These are phyloP conservation scores for Nidula microcarpa DNA, from an alignment of 768 basidiomycete species.

Conservation along the genomic window DNA sequence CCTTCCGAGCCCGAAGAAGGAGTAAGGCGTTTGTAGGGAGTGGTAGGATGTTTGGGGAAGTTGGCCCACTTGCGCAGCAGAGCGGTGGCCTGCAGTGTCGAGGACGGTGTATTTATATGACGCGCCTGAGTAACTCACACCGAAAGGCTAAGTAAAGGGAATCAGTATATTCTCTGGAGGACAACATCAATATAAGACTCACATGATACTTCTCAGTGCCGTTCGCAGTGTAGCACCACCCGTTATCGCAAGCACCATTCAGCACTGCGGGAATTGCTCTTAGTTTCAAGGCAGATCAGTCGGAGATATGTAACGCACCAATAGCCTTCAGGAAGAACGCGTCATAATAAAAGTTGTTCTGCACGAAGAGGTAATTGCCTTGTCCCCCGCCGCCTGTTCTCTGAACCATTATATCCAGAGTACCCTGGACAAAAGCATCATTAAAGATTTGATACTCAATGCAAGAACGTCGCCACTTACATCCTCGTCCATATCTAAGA, in stretches of 20 bases:
- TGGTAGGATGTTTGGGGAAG: conserved; percentile 93
- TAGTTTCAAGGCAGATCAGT: background rate
- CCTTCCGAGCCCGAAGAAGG: conserved; percentile 94
- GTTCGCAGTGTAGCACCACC: conserved; percentile 65
- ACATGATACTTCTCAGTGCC: conserved; percentile 72
- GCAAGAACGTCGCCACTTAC: conserved; percentile 42
- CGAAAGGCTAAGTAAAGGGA: conserved; percentile 72
- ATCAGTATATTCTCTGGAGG: too few species aligned
- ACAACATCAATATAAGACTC: conserved; percentile 19
- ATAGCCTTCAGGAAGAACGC: conserved; percentile 98
- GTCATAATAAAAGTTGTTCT: conserved; percentile 98
- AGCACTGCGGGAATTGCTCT: conserved; percentile 49
- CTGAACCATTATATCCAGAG: conserved; percentile 89
- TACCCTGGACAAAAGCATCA: conserved; percentile 51
- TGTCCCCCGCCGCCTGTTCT: conserved; percentile 63
- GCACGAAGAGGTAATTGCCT: conserved; percentile 74
- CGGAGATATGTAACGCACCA: conserved; percentile 42
- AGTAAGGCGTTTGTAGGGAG: conserved; percentile 85
- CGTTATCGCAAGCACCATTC: conserved; percentile 89
- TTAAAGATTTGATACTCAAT: background rate
- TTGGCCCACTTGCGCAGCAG: conserved; percentile 93
- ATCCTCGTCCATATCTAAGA: conserved; percentile 95
- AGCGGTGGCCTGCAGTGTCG: conserved; percentile 83
- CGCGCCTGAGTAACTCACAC: conserved; percentile 91
- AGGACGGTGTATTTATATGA: conserved; percentile 97